Conservation (phyloP, 306 rosid genomes). For the Inga oerstediana region DNA sequence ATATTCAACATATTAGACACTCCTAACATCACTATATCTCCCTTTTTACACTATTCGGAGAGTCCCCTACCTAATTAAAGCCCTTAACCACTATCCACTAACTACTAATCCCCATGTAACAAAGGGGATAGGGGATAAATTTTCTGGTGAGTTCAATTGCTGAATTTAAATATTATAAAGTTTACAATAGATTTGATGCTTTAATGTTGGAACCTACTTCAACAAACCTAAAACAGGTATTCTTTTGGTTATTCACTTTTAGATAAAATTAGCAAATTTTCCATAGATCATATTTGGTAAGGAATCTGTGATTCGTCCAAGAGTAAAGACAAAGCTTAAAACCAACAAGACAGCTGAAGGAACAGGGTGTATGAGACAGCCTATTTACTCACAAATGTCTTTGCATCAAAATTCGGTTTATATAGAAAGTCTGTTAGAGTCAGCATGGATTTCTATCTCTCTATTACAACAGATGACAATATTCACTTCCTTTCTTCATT, state of each 20-base stretch:
- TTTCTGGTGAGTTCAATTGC: not conserved
- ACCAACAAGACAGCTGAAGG: not conserved
- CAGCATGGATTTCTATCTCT: not conserved
- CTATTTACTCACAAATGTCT: not conserved
- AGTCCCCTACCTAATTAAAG: not conserved
- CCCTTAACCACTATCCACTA: not conserved
- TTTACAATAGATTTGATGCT: slow-evolving; percentile 3
- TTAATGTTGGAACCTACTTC: not conserved
- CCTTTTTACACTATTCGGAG: not conserved
- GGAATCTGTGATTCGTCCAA: not conserved
- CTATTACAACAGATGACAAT: not conserved
- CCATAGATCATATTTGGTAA: not conserved
- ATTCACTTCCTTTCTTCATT: not conserved
- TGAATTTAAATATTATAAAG: not conserved
- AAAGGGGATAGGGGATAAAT: not conserved
- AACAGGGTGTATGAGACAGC: not conserved
- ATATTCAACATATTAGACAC: not conserved
- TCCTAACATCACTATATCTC: not conserved
- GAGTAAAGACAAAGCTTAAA: not conserved
- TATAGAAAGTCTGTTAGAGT: not conserved
- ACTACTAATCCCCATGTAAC: not conserved
- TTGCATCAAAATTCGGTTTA: not conserved
- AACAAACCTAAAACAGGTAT: not conserved
- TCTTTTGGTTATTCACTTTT: not conserved
- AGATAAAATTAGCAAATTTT: not conserved